Conservation (phyloP, 495 filamentous ascomycete species). For the Terfezia boudieri region DNA sequence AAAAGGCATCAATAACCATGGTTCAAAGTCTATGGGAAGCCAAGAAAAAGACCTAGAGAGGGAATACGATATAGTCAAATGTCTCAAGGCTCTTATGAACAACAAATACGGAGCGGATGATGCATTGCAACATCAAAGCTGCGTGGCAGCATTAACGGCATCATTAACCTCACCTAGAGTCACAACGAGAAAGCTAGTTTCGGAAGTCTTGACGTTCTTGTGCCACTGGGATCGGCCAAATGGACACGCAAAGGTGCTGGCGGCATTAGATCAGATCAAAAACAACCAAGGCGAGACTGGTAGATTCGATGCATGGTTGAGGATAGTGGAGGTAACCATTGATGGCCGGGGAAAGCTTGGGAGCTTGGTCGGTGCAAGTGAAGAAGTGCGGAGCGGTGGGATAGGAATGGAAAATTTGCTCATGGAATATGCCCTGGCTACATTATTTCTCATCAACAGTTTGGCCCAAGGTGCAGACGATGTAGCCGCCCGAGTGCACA, state of each 20-base stretch:
- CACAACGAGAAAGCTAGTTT: slow-evolving; percentile 83
- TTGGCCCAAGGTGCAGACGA: slow-evolving; percentile 85
- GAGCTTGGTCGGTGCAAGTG: slow-evolving; percentile 84
- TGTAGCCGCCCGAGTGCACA: slow-evolving; percentile 75
- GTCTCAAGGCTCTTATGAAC: slow-evolving; percentile 92
- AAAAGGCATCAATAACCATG: slow-evolving; percentile 64
- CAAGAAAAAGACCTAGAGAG: slow-evolving; percentile 37
- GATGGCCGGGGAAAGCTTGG: slow-evolving; percentile 98
- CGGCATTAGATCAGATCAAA: slow-evolving; percentile 84
- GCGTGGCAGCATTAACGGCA: slow-evolving; percentile 69
- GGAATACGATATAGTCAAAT: slow-evolving; percentile 96
- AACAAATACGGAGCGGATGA: slow-evolving; percentile 97
- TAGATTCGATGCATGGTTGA: slow-evolving; percentile 96
- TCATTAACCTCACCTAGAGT: slow-evolving; percentile 75
- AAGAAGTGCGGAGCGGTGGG: slow-evolving; percentile 88
- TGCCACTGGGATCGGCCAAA: slow-evolving; percentile 77
- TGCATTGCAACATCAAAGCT: slow-evolving; percentile 72
- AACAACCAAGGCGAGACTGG: slow-evolving; percentile 77
- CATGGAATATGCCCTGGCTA: slow-evolving; percentile 97
- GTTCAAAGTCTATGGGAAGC: slow-evolving; percentile 42
- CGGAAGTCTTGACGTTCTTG: slow-evolving; percentile 87
- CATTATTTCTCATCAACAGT: slow-evolving; percentile 90
- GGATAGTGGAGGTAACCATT: slow-evolving; percentile 89
- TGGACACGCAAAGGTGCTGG: slow-evolving; percentile 84
- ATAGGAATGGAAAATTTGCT: slow-evolving; percentile 97